Conservation (phyloP, 441 rosid genomes). For the Metrosideros polymorpha region DNA sequence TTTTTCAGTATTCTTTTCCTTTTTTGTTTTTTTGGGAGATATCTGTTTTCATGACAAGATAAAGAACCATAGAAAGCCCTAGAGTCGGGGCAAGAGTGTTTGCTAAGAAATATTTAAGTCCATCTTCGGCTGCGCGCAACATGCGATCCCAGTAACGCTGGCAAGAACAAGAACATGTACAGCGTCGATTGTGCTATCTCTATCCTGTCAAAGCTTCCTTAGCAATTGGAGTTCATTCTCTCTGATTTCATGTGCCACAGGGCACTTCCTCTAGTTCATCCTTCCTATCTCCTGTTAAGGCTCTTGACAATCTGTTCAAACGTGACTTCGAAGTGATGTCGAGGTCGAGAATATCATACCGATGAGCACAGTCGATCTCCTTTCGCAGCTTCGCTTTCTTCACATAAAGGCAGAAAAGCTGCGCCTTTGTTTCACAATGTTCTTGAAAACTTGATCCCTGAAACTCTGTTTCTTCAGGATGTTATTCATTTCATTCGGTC, state of each 20-base stretch:
- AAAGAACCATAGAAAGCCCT: background rate
- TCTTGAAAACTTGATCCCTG: background rate
- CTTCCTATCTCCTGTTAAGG: background rate
- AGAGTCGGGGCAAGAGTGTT: background rate
- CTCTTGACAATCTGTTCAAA: background rate
- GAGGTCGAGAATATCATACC: background rate
- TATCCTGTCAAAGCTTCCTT: background rate
- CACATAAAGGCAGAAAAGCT: background rate
- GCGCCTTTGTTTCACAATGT: background rate
- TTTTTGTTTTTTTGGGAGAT: background rate
- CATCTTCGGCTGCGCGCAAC: background rate
- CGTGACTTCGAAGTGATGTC: background rate
- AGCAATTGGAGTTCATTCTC: background rate
- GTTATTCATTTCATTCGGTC: background rate
- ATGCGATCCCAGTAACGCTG: background rate
- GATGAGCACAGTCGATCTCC: background rate
- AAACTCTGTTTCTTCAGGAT: background rate
- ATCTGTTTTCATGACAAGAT: background rate
- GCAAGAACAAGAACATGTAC: background rate
- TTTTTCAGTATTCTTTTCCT: no score
- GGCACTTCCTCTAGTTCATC: background rate
- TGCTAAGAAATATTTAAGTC: background rate
- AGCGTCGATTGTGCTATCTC: background rate
- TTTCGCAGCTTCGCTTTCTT: background rate
- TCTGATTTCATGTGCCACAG: background rate